These are phyloP conservation scores for Rhytidiadelphus loreus DNA, from an alignment of 225 moss, liverwort and hornwort species.

Conservation along the genomic window DNA sequence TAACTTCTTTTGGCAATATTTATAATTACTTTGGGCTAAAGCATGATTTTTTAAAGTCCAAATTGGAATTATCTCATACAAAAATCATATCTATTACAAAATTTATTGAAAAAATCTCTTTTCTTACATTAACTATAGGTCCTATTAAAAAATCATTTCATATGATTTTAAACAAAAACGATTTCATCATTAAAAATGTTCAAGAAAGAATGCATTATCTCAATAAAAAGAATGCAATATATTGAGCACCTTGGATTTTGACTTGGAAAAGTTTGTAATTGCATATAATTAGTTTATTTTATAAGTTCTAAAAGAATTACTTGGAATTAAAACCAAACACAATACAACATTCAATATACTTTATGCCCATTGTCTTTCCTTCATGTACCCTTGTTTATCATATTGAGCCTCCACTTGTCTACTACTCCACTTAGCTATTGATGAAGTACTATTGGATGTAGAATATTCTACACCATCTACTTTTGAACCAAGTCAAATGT, in stretches of 20 bases:
- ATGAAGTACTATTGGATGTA: background rate
- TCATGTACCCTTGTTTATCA: background rate
- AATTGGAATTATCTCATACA: background rate
- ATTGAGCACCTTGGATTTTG: background rate
- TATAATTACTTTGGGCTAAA: too few species aligned
- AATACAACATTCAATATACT: background rate
- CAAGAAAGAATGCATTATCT: background rate
- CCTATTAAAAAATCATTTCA: background rate
- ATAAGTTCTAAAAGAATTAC: background rate
- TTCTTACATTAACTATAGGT: background rate
- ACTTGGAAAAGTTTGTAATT: rapidly evolving
- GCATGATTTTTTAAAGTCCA: background rate
- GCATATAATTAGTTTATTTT: background rate
- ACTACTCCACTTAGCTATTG: background rate
- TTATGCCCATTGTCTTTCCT: background rate
- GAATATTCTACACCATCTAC: background rate
- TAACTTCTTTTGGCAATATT: background rate
- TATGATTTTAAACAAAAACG: background rate
- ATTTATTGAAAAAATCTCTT: background rate
- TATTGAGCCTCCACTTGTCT: background rate
- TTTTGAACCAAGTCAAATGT: background rate
- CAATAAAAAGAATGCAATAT: background rate
- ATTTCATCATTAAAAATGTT: background rate
- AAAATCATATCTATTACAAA: background rate
- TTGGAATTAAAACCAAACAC: background rate